A percentile compares a stretch with the other conserved stretches of the same genome.
Conservation (phyloP, 805 yeast species). For the Saccharomyces mikatae region DNA sequence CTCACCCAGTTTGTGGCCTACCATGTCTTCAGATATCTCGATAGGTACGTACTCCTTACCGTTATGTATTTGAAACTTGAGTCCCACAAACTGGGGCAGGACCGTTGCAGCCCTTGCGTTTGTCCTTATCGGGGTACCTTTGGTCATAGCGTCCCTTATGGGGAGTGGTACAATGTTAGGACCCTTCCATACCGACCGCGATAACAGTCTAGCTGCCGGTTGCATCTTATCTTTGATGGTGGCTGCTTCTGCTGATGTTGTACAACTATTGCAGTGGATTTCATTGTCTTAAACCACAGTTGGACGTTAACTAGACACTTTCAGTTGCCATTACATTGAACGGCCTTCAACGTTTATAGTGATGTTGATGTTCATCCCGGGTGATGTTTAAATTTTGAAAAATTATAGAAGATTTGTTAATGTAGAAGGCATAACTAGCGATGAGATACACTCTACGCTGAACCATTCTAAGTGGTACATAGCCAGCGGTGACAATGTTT, state of each 20-base stretch:
- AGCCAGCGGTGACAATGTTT: slow-evolving; percentile 38
- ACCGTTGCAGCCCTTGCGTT: slow-evolving; percentile 92
- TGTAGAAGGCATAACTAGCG: not conserved
- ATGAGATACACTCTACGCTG: not conserved
- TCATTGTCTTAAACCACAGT: not conserved
- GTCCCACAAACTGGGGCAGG: slow-evolving; percentile 90
- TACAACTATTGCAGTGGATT: not conserved
- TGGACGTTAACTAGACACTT: not conserved
- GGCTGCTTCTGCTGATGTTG: not conserved
- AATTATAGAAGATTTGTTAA: not conserved
- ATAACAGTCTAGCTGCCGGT: slow-evolving; percentile 31
- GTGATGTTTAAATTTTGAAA: not conserved
- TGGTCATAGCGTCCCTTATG: slow-evolving; percentile 72
- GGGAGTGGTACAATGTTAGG: slow-evolving; percentile 94
- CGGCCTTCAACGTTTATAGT: not conserved
- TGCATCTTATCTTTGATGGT: not conserved
- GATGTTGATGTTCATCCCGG: not conserved
- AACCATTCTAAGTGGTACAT: not conserved
- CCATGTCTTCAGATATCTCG: slow-evolving; percentile 89
- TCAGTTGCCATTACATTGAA: not conserved
- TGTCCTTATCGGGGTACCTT: slow-evolving; percentile 85
- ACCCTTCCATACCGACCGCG: slow-evolving; percentile 61
- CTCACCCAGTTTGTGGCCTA: slow-evolving; percentile 90
- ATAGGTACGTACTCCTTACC: slow-evolving; percentile 90
- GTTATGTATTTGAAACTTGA: slow-evolving; percentile 90